phyloP scores from a whole-genome alignment of 257 asterid genomes.

The Cordia subcordata region DNA sequence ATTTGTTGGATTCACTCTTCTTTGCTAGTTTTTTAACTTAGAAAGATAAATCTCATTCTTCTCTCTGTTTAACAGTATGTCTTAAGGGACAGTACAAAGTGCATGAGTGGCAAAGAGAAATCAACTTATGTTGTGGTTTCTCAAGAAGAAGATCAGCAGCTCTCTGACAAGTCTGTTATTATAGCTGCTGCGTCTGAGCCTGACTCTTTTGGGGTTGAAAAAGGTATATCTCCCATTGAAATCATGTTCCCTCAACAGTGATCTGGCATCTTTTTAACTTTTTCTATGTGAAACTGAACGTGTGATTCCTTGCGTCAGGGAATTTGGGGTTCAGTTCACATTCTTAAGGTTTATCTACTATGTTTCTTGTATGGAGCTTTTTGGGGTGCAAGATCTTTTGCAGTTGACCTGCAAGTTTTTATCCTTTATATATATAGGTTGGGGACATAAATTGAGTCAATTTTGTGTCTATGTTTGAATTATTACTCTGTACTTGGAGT shows the following conservation, averaged over 20 bases:
- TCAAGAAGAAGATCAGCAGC: constrained; percentile 48
- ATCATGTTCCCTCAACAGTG: background rate
- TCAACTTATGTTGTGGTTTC: constrained; percentile 37
- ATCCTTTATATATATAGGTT: too few species aligned
- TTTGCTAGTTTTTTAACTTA: background rate
- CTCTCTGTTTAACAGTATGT: constrained; percentile 55
- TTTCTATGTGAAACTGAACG: too few species aligned
- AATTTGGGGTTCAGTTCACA: background rate
- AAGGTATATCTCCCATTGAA: constrained; percentile 32
- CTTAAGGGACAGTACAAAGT: constrained; percentile 52
- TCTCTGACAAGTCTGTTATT: constrained; percentile 35
- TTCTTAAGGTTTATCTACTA: background rate
- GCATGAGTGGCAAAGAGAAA: constrained; percentile 49
- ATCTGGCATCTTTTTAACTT: too few species aligned
- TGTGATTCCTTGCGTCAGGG: too few species aligned
- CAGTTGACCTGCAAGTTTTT: too few species aligned
- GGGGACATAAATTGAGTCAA: too few species aligned
- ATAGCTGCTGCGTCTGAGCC: constrained; percentile 37
- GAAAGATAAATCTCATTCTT: background rate
- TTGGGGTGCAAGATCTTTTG: background rate
- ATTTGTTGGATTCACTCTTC: background rate
- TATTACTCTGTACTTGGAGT: too few species aligned
- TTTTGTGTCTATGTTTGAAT: too few species aligned
- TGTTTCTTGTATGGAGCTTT: background rate
- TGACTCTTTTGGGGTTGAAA: constrained; percentile 47